Percentiles rank a stretch among this genome's conserved stretches.
These are phyloP conservation scores for Trifolium pratense DNA, from an alignment of 306 rosid species.

Conservation along the genomic window DNA sequence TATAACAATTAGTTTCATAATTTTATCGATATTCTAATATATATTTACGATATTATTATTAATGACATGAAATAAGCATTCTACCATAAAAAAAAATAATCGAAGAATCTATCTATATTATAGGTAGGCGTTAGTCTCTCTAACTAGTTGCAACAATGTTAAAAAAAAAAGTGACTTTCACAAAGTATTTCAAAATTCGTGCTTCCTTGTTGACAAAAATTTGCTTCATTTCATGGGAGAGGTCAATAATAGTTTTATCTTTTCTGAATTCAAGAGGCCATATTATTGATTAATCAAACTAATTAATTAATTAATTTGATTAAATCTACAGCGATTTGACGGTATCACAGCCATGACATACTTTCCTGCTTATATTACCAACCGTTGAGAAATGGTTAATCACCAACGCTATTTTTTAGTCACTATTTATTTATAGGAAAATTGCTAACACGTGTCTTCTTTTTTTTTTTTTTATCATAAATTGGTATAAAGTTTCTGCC, in stretches of 20 bases:
- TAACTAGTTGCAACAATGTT: neutral
- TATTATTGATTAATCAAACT: neutral
- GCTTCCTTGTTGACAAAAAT: neutral
- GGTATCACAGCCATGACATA: neutral
- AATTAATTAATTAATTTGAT: neutral
- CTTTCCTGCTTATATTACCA: slow-evolving; percentile 52
- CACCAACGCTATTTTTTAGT: slow-evolving; percentile 39
- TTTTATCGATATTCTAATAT: too few relatives aligned
- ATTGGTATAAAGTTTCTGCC: too few relatives aligned
- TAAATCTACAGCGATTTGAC: neutral
- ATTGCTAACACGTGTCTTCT: too few relatives aligned
- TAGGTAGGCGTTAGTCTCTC: neutral
- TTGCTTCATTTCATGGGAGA: neutral
- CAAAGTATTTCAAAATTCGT: neutral
- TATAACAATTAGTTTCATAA: too few relatives aligned
- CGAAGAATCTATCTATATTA: too few relatives aligned
- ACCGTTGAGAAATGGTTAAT: slow-evolving; percentile 52
- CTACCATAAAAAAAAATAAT: too few relatives aligned
- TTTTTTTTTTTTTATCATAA: too few relatives aligned
- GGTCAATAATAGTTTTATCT: too few relatives aligned
- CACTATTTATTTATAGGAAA: slow-evolving; percentile 37
- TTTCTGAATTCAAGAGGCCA: too few relatives aligned
- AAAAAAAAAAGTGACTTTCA: neutral
- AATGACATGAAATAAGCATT: too few relatives aligned
- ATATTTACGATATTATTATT: too few relatives aligned